A percentile compares a stretch with the other conserved stretches of the same genome.
Conservation (phyloP, 1,139 yeast species). For the Candida labiduridarum region DNA sequence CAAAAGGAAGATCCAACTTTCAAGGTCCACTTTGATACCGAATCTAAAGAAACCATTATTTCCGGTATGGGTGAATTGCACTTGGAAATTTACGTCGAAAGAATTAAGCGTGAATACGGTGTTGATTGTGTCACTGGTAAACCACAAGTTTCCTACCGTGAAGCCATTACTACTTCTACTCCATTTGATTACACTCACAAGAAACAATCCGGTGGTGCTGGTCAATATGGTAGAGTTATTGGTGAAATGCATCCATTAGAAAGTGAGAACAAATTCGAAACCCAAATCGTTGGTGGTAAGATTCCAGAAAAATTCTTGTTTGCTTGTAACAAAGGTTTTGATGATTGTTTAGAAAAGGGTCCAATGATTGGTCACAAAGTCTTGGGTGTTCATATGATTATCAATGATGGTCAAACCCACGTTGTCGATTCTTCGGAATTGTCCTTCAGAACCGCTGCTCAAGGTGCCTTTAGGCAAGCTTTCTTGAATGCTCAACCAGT, state of each 20-base stretch:
- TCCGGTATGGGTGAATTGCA: conserved; percentile 99
- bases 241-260: conserved; percentile 75
- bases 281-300: conserved; percentile 94
- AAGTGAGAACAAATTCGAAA: conserved; percentile 73
- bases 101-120: conserved; percentile 96
- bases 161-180: conserved; percentile 74
- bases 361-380: conserved; percentile 95
- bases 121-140: conserved; percentile 95
- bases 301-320: conserved; percentile 91
- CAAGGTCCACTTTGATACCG: conserved; percentile 86
- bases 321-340: conserved; percentile 96
- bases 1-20: conserved; percentile 99
- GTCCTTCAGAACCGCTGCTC: conserved; percentile 91
- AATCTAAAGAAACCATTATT: conserved; percentile 92
- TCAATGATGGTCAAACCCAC: conserved; percentile 97
- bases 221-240: conserved; percentile 97
- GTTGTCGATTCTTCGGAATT: conserved; percentile 96
- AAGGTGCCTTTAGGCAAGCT: conserved; percentile 90
- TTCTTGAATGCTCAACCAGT: conserved; percentile 84
- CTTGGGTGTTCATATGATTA: conserved; percentile 88
- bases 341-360: conserved; percentile 93
- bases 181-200: conserved; percentile 94
- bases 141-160: conserved; percentile 98
- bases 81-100: conserved; percentile 93
- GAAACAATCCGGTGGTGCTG: conserved; percentile 99